Evolutionary conservation across 2,329 filamentous ascomycete species (phyloP).

Genomic region (Colletotrichum musae): DNA sequence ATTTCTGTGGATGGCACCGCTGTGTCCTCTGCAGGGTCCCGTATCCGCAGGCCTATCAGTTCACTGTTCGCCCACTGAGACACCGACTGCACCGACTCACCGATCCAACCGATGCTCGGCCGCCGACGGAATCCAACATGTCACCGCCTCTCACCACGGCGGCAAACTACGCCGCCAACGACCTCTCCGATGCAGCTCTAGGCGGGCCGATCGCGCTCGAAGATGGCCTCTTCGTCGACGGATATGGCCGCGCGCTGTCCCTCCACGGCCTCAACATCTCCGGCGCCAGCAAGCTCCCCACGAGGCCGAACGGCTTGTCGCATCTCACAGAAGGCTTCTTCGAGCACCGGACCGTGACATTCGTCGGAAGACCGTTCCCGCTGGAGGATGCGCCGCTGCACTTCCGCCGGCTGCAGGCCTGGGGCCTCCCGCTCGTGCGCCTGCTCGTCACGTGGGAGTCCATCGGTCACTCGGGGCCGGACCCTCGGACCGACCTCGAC

Average conservation of each 20-base stretch:
- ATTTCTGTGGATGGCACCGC: background rate
- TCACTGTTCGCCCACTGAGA: conserved; percentile 6
- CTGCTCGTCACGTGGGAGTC: conserved; percentile 61
- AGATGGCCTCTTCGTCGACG: conserved; percentile 52
- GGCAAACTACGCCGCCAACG: conserved; percentile 45
- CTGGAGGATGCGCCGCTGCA: conserved; percentile 56
- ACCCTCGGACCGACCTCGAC: conserved; percentile 52
- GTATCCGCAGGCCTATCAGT: background rate
- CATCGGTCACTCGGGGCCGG: conserved; percentile 52
- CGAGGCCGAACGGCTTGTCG: conserved; percentile 53
- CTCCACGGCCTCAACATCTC: conserved; percentile 60
- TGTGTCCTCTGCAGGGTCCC: background rate
- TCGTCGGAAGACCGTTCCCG: conserved; percentile 55
- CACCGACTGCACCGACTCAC: background rate
- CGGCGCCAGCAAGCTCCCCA: conserved; percentile 57
- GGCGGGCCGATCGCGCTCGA: conserved; percentile 50
- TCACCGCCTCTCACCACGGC: conserved; percentile 16
- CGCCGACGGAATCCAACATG: conserved; percentile 1
- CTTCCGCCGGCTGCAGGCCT: conserved; percentile 54
- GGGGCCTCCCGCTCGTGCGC: conserved; percentile 56
- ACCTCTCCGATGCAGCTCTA: conserved; percentile 53
- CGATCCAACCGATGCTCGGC: background rate
- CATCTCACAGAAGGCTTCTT: conserved; percentile 58
- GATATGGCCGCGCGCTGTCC: conserved; percentile 54
- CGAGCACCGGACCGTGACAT: conserved; percentile 56